Evolutionary conservation across 306 rosid species (phyloP), one percentile per base, ranked within the genome.

Genomic region (Erythrophleum fordii): DNA sequence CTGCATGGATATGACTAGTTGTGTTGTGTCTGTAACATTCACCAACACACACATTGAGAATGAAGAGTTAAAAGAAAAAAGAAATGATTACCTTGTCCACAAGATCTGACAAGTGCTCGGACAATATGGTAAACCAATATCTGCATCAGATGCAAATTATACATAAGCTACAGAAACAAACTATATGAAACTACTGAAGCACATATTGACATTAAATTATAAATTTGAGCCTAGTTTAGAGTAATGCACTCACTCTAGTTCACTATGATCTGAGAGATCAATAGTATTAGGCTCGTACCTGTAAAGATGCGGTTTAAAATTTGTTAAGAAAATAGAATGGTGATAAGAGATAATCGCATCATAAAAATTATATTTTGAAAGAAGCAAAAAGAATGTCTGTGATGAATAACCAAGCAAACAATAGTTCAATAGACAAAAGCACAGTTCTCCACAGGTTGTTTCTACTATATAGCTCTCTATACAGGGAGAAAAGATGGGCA

Each of bases 281-380:
- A 93, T 83, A 17, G 97, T 93, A 81, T 93, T 91, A 64, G 97
- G 97, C 79, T 93, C 97, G 66, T 93, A 93, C 84, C 97, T 93
- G 92, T 44, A 70, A 39, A 55, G 6, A 72, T 67, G 53, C 20
- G 78, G 73, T 48, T 79, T 48, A 70, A 72, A 29, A 67, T 61
- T 31, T 44, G 49, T 73, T 53, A 8, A 42, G 13, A 42, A 39
- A 51, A 35, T 22, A 28, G 16, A 67, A 46, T 41, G 20, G 17
- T 8, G 17, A 29, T n/a, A 58, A 45, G 34, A 74, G 29, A 74
- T 28, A 61, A 45, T n/a, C 44, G n/a, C 68, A 17, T 34, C 39
- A 58, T 41, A 23, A 37, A 77, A n/a, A n/a, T n/a, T n/a, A 52
- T 37, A 53, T 5, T 67, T 18, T 66, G 64, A 8, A 65, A n/a